phyloP scores from a whole-genome alignment of 345 rosid species.

The Populus ilicifolia region DNA sequence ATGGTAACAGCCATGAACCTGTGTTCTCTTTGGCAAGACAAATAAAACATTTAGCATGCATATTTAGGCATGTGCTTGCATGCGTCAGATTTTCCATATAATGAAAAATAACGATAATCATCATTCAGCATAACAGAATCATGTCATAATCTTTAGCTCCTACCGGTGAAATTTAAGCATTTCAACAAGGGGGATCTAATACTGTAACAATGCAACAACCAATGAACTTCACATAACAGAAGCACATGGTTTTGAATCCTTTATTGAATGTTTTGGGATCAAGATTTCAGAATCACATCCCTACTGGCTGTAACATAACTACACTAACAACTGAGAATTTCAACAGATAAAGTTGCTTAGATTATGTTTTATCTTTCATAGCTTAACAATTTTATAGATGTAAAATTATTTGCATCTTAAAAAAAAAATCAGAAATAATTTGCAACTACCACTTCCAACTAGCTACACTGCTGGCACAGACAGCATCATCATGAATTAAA shows the following conservation, averaged over 20 bases:
- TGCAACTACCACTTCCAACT: background rate
- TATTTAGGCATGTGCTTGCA: background rate
- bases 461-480: background rate
- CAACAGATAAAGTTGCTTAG: too few relatives aligned
- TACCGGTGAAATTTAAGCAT: background rate
- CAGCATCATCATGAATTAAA: background rate
- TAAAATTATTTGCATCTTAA: background rate
- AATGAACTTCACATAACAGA: too few relatives aligned
- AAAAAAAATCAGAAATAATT: background rate
- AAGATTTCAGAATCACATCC: too few relatives aligned
- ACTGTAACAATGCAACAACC: too few relatives aligned
- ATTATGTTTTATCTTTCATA: too few relatives aligned
- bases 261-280: too few relatives aligned
- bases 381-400: too few relatives aligned
- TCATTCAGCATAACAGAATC: background rate
- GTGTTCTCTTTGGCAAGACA: slow-evolving; percentile 14
- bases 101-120: background rate
- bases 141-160: background rate
- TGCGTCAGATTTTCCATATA: too few relatives aligned
- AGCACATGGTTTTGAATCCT: too few relatives aligned
- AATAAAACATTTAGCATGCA: background rate
- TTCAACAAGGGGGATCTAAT: background rate
- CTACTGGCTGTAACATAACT: too few relatives aligned
- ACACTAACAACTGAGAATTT: too few relatives aligned
- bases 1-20: slow-evolving; percentile 75